A percentile compares a stretch with the other conserved stretches of the same genome.
phyloP scores from a whole-genome alignment of 2,329 filamentous ascomycete genomes.

The Fusarium aywerte region DNA sequence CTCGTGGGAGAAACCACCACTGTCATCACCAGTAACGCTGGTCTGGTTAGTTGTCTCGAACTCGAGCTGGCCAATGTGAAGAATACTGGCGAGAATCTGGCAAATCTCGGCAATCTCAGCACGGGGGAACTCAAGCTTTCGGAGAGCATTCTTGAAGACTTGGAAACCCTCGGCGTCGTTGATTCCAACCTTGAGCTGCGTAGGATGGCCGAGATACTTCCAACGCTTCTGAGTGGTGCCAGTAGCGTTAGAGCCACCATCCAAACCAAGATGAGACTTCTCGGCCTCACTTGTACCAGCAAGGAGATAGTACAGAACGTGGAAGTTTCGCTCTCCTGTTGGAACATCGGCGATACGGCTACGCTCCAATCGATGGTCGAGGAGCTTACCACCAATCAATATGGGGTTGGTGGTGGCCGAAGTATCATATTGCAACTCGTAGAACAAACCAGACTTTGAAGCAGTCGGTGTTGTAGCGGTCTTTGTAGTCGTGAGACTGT shows the following conservation, averaged over 20 bases:
- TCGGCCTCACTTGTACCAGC: conserved; percentile 92
- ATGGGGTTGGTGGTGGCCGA: conserved; percentile 84
- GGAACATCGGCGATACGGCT: conserved; percentile 92
- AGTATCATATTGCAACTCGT: conserved; percentile 96
- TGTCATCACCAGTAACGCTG: conserved; percentile 84
- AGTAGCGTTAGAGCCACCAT: conserved; percentile 58
- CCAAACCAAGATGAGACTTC: conserved; percentile 81
- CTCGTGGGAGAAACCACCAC: conserved; percentile 95
- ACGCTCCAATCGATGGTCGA: conserved; percentile 92
- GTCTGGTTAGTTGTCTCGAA: conserved; percentile 87
- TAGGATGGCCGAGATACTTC: conserved; percentile 96
- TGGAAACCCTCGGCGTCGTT: conserved; percentile 97
- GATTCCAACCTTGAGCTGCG: conserved; percentile 95
- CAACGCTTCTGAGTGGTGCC: conserved; percentile 79
- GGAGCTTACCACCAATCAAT: conserved; percentile 90
- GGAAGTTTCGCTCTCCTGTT: conserved; percentile 95
- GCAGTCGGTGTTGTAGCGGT: conserved; percentile 94
- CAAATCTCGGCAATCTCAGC: conserved; percentile 97
- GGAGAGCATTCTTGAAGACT: conserved; percentile 94
- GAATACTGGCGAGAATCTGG: conserved; percentile 89
- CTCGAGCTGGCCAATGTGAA: conserved; percentile 98
- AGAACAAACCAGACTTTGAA: conserved; percentile 94
- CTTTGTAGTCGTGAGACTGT: conserved; percentile 96
- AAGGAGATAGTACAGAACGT: conserved; percentile 93
- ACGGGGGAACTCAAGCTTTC: conserved; percentile 92